These are phyloP conservation scores for Cryphonectria japonica DNA, from an alignment of 2,329 filamentous ascomycete genomes.

Conservation along the genomic window DNA sequence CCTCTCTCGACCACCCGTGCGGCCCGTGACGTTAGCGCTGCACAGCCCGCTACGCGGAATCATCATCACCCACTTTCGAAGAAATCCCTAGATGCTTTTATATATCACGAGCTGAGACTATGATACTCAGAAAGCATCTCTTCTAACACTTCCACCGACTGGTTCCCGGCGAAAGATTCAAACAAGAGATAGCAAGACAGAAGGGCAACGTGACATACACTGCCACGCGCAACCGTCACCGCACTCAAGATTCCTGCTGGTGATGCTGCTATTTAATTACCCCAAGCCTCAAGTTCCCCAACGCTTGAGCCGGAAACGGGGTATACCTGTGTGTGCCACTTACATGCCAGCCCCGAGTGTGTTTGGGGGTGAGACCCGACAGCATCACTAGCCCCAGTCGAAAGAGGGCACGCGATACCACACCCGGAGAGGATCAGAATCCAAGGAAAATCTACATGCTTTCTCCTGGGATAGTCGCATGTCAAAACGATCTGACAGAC, in stretches of 20 bases:
- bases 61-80: not conserved
- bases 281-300: too few species aligned
- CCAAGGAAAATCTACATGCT: not conserved
- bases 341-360: not conserved
- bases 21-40: not conserved
- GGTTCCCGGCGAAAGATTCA: not conserved
- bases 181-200: not conserved
- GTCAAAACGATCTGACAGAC: not conserved
- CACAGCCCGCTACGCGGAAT: not conserved
- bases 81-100: not conserved
- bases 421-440: not conserved
- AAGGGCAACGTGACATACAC: not conserved
- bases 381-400: not conserved
- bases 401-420: constrained; percentile 1
- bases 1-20: not conserved
- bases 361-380: not conserved
- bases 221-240: not conserved
- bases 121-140: not conserved
- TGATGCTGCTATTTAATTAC: not conserved
- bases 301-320: not conserved
- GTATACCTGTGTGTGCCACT: too few species aligned
- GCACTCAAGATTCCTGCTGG: not conserved
- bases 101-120: not conserved
- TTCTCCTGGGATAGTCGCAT: not conserved
- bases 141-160: not conserved